These are phyloP conservation scores for Phytophthora citricola DNA, from an alignment of 352 stramenopile species.

Conservation along the genomic window DNA sequence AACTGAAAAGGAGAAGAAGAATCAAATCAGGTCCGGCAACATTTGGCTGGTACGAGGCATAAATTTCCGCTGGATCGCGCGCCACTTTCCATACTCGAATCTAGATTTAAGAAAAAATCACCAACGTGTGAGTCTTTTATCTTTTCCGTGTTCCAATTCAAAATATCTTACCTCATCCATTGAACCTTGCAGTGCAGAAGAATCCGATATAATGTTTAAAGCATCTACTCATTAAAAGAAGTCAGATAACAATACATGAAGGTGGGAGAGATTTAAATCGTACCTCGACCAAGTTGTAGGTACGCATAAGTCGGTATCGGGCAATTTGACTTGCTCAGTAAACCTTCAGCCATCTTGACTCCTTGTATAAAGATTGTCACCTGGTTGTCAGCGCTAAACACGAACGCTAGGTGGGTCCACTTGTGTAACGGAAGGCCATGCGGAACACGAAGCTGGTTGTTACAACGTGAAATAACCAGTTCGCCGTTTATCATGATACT, in stretches of 20 bases:
- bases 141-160: neutral
- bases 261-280: neutral
- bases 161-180: constrained; percentile 54
- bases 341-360: constrained; percentile 21
- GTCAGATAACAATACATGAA: constrained; percentile 1
- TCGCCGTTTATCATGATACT: constrained; percentile 20
- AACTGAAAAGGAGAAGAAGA: constrained; percentile 45
- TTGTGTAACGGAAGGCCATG: constrained; percentile 23
- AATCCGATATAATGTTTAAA: constrained; percentile 20
- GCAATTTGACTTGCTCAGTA: constrained; percentile 33
- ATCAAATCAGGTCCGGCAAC: constrained; percentile 24
- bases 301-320: constrained; percentile 19
- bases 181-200: constrained; percentile 34
- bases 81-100: constrained; percentile 44
- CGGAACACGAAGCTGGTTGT: constrained; percentile 39
- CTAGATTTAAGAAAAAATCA: constrained; percentile 17
- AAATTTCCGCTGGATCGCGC: constrained; percentile 28
- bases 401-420: constrained; percentile 57
- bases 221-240: constrained; percentile 21
- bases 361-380: constrained; percentile 45
- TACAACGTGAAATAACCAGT: constrained; percentile 44
- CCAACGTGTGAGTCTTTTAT: neutral
- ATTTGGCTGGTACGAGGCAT: constrained; percentile 27
- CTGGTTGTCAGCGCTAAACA: constrained; percentile 18
- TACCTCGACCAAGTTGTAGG: constrained; percentile 61